A percentile compares a stretch with the other conserved stretches of the same genome.
Conservation (phyloP, 2,329 filamentous ascomycete species). For the Talaromyces sp. region DNA sequence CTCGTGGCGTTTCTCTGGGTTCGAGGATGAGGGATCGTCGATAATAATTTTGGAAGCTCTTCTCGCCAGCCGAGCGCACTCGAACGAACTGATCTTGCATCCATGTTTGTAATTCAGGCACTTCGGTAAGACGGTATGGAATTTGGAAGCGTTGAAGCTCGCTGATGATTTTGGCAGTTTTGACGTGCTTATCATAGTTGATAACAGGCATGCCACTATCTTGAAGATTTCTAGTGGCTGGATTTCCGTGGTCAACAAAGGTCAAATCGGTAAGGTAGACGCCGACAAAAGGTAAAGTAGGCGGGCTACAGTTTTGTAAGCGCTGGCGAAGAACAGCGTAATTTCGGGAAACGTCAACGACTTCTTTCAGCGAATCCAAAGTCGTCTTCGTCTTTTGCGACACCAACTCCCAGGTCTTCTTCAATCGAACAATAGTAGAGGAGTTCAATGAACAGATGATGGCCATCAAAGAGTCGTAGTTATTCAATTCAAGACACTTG, state of each 20-base stretch:
- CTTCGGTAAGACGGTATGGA: conserved; percentile 76
- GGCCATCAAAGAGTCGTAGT: conserved; percentile 95
- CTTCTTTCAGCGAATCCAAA: conserved; percentile 73
- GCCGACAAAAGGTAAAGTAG: conserved; percentile 91
- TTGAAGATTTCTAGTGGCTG: conserved; percentile 76
- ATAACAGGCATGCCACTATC: conserved; percentile 71
- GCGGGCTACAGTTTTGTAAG: conserved; percentile 80
- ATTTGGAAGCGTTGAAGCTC: conserved; percentile 96
- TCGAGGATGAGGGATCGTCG: conserved; percentile 81
- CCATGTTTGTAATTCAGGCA: conserved; percentile 91
- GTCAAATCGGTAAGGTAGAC: conserved; percentile 96
- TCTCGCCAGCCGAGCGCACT: conserved; percentile 64
- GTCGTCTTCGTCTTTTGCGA: conserved; percentile 77
- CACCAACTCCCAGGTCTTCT: conserved; percentile 87
- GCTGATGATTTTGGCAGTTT: conserved; percentile 91
- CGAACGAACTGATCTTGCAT: conserved; percentile 75
- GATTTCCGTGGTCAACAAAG: conserved; percentile 93
- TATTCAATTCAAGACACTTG: conserved; percentile 82
- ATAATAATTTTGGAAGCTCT: conserved; percentile 67
- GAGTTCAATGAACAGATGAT: conserved; percentile 93
- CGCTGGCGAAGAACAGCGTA: conserved; percentile 80
- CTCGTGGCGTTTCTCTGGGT: conserved; percentile 48
- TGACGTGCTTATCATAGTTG: conserved; percentile 96
- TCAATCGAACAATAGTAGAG: conserved; percentile 82
- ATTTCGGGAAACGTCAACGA: conserved; percentile 88